Evolutionary conservation across 1,284 basidiomycete species (phyloP), one percentile per base, ranked within the genome.

Genomic region (Anthracocystis setariae): DNA sequence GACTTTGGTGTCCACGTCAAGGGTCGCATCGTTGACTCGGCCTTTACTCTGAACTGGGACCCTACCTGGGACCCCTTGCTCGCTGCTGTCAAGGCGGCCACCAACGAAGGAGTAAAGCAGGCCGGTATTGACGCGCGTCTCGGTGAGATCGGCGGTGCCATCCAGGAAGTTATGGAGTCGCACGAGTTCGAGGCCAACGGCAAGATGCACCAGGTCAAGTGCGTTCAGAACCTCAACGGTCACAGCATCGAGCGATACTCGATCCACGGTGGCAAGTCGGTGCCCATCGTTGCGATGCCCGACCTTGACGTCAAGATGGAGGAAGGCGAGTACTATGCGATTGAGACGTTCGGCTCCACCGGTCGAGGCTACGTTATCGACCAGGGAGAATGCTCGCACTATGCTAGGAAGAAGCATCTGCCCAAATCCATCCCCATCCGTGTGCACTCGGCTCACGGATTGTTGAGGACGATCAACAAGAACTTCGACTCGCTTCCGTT

Each of bases 101-200:
- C 96, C 3, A 89, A 98, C 73, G 91, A 92, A 1, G 93, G 93
- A 94, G 87, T 82, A 44, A 54, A 58, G 32, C 69, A 58, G 15
- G 92, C 95, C 8, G 96, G 96, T 3, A 98, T 99, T 77, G 96
- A 98, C 79, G 92, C 92, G 1, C 89, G 94, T 44, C 86, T 98
- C 46, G 94, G 93, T 64, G 95, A 98, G 81, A 88, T 99, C 37
- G 96, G 90, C 8, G 94, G 89, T 0, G 88, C 88, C 38, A 94
- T 98, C 63, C 95, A 99, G 83, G 96, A 99, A 84, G 94, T 94
- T 3, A 98, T 99, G 96, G 94, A 98, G 83, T 93, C 92, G 5
- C 97, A 98, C 82, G 96, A 98, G 83, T 94, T 98, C 18, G 93
- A 94, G 80, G 89, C 94, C 20, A 87, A 89, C 27, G 91, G 93